Evolutionary conservation across 1,284 basidiomycete species (phyloP).

Genomic region (Puccinia hordei): DNA sequence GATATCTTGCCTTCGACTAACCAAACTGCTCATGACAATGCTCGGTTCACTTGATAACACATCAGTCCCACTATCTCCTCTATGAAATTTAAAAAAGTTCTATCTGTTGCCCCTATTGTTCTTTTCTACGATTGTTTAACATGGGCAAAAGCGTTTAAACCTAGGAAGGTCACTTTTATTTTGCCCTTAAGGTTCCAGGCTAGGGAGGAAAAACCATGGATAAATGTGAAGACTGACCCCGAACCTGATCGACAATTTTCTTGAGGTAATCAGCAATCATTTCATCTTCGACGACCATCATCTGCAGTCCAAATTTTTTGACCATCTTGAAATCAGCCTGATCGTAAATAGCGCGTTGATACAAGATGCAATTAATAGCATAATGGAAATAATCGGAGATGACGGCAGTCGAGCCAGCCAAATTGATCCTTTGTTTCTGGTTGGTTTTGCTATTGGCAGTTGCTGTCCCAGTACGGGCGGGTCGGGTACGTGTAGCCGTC

Average conservation of each 20-base stretch:
- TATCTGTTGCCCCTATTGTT: too few relatives aligned
- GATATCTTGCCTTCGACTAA: slow-evolving; percentile 84
- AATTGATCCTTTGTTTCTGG: slow-evolving; percentile 69
- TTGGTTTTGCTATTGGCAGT: slow-evolving; percentile 54
- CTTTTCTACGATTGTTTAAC: too few relatives aligned
- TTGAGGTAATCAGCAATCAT: slow-evolving; percentile 88
- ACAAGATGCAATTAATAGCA: slow-evolving; percentile 94
- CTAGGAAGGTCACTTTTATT: too few relatives aligned
- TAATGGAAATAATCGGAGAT: slow-evolving; percentile 99
- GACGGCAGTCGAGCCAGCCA: slow-evolving; percentile 92
- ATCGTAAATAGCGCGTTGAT: slow-evolving; percentile 95
- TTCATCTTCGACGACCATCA: slow-evolving; percentile 90
- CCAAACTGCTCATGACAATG: slow-evolving; percentile 63
- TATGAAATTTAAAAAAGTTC: too few relatives aligned
- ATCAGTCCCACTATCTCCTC: slow-evolving; percentile 14
- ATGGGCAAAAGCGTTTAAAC: too few relatives aligned
- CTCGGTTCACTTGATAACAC: neutral
- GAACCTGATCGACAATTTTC: slow-evolving; percentile 83
- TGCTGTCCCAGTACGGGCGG: neutral
- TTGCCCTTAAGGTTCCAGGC: too few relatives aligned
- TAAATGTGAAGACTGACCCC: neutral
- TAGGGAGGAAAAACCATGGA: neutral
- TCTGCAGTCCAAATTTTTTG: slow-evolving; percentile 89
- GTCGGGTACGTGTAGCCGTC: neutral
- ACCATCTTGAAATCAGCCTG: slow-evolving; percentile 79